A percentile compares a stretch with the other conserved stretches of the same genome.
Conservation (phyloP, 225 moss, liverwort and hornwort species). For the Marchantia polymorpha region DNA sequence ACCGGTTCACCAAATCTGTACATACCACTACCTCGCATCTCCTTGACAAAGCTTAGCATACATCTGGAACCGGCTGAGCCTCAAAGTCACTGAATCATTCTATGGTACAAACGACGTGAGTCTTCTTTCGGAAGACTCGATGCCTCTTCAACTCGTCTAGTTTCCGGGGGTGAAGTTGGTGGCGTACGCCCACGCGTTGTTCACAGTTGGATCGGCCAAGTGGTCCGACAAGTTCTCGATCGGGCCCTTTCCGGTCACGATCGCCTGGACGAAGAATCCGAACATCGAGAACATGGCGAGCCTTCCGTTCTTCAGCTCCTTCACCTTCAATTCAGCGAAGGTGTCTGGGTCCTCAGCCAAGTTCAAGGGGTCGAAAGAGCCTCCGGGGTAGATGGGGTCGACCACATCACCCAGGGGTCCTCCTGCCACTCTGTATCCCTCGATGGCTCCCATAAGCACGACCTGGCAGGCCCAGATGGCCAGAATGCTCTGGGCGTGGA, state of each 20-base stretch:
- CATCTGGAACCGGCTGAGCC: no score
- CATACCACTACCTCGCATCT: no score
- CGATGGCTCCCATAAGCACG: conserved; percentile 27
- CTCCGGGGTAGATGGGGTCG: conserved; percentile 37
- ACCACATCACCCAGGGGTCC: conserved; percentile 26
- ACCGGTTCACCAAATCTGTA: no score
- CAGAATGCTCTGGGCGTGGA: conserved; percentile 36
- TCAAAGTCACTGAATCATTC: no score
- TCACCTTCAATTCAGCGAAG: conserved; percentile 40
- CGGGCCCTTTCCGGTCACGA: conserved; percentile 33
- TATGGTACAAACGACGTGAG: no score
- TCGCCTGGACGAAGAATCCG: conserved; percentile 39
- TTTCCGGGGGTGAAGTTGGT: conserved; percentile 30
- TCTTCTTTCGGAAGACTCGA: no score
- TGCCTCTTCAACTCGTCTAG: background rate
- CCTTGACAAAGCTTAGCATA: no score
- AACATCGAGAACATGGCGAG: conserved; percentile 41
- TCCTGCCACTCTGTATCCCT: conserved; percentile 34
- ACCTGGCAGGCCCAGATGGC: conserved; percentile 37
- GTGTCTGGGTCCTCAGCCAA: conserved; percentile 41
- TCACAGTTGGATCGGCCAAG: conserved; percentile 28
- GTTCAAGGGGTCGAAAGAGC: conserved; percentile 28
- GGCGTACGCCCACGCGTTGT: conserved; percentile 31
- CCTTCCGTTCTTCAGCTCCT: conserved; percentile 34
- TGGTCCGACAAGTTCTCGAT: conserved; percentile 31